Percentiles rank a stretch among this genome's conserved stretches.
Conservation (phyloP, 495 filamentous ascomycete genomes). For the Annulohypoxylon moriforme region DNA sequence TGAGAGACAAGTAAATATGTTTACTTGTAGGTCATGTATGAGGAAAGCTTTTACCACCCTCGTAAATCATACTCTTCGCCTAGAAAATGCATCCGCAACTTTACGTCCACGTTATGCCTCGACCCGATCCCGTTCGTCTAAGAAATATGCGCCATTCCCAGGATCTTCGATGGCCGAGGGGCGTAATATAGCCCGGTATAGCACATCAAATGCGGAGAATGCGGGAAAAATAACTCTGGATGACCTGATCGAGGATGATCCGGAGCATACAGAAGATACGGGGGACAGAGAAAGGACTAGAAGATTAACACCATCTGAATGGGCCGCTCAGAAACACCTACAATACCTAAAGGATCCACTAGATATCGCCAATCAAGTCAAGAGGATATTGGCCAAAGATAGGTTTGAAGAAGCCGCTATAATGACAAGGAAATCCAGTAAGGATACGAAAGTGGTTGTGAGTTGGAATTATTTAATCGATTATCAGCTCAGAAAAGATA, state of each 20-base stretch:
- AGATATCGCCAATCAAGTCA: slow-evolving; percentile 72
- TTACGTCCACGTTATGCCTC: not conserved
- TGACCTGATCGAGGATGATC: not conserved
- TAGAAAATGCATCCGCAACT: slow-evolving; percentile 7
- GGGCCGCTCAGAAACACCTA: slow-evolving; percentile 65
- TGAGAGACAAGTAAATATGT: slow-evolving; percentile 48
- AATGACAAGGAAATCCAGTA: slow-evolving; percentile 74
- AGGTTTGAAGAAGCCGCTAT: slow-evolving; percentile 71
- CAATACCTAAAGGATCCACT: slow-evolving; percentile 73
- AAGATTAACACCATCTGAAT: slow-evolving; percentile 35
- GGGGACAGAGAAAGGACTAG: slow-evolving; percentile 40
- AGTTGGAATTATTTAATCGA: slow-evolving; percentile 91
- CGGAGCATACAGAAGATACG: not conserved
- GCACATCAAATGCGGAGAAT: not conserved
- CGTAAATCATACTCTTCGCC: slow-evolving; percentile 18
- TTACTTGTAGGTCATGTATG: slow-evolving; percentile 54
- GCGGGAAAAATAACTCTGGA: not conserved
- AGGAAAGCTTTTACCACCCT: slow-evolving; percentile 37
- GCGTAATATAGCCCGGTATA: not conserved
- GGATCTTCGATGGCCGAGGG: not conserved
- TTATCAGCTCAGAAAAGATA: slow-evolving; percentile 69
- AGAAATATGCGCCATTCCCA: slow-evolving; percentile 25
- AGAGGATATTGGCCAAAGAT: slow-evolving; percentile 61
- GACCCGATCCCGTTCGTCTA: slow-evolving; percentile 5
- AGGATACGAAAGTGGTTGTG: slow-evolving; percentile 68